These are phyloP conservation scores for Tritrichomonas foetus DNA, from an alignment of 208 protist species.

Conservation along the genomic window DNA sequence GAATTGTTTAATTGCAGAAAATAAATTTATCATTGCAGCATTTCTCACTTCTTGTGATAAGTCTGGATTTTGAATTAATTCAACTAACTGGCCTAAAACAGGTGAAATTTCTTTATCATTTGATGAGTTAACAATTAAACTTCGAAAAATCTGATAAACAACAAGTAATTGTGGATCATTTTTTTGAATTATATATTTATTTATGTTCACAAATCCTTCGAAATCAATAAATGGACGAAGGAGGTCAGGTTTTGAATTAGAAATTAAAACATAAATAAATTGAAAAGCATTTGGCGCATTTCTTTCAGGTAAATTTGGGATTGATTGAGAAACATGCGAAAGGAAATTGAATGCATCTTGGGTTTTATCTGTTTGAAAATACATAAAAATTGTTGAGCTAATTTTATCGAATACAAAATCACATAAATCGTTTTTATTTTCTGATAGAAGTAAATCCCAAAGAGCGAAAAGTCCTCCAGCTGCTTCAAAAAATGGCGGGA, in stretches of 20 bases:
- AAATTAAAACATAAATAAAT: not conserved
- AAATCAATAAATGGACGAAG: not conserved
- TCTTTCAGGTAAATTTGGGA: not conserved
- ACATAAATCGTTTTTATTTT: not conserved
- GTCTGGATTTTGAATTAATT: not conserved
- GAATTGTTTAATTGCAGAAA: not conserved
- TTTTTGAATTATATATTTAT: not conserved
- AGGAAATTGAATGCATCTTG: not conserved
- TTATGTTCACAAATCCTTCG: not conserved
- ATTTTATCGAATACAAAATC: not conserved
- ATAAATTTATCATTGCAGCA: not conserved
- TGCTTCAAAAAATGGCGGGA: not conserved
- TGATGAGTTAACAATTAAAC: not conserved
- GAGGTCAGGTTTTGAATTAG: not conserved
- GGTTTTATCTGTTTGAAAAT: not conserved
- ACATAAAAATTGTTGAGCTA: not conserved
- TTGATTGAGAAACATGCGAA: not conserved
- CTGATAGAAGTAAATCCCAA: not conserved
- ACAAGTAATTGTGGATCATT: not conserved
- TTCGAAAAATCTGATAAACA: not conserved
- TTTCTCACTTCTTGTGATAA: not conserved
- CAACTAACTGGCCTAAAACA: not conserved
- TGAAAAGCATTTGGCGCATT: not conserved
- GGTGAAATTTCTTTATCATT: not conserved
- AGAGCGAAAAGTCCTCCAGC: not conserved